phyloP scores from a whole-genome alignment of 805 yeast species.

The Candida germanica region DNA sequence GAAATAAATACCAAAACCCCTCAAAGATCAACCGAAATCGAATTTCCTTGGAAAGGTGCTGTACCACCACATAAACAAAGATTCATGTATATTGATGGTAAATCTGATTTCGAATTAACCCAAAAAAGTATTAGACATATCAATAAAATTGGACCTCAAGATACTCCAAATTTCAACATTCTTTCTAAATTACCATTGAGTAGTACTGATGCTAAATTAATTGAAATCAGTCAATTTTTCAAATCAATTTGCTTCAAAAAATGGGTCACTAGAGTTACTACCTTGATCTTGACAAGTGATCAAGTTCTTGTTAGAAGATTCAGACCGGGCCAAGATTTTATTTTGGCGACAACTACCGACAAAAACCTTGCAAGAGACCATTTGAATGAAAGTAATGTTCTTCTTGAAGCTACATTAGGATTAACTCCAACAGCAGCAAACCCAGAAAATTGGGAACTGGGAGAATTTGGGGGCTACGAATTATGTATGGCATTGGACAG shows the following conservation, averaged over 20 bases:
- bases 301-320: constrained; percentile 78
- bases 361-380: constrained; percentile 32
- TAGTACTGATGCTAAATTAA: constrained; percentile 39
- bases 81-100: constrained; percentile 77
- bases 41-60: constrained; percentile 83
- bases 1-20: constrained; percentile 70
- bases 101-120: constrained; percentile 29
- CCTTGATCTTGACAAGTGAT: constrained; percentile 58
- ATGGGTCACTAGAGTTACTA: constrained; percentile 66
- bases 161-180: constrained; percentile 54
- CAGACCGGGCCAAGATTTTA: constrained; percentile 93
- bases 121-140: constrained; percentile 28
- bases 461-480: constrained; percentile 95
- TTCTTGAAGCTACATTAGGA: constrained; percentile 76
- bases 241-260: constrained; percentile 60
- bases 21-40: constrained; percentile 48
- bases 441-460: constrained; percentile 75
- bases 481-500: constrained; percentile 70
- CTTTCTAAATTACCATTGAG: constrained; percentile 5
- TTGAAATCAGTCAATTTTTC: constrained; percentile 56
- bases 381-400: constrained; percentile 37
- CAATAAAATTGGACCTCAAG: constrained; percentile 44
- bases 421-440: constrained; percentile 63
- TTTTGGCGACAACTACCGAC: constrained; percentile 72
- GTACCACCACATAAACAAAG: constrained; percentile 93